A percentile compares a stretch with the other conserved stretches of the same genome.
phyloP scores from a whole-genome alignment of 129 eudicot genomes.

The Ambrosia artemisiifolia region DNA sequence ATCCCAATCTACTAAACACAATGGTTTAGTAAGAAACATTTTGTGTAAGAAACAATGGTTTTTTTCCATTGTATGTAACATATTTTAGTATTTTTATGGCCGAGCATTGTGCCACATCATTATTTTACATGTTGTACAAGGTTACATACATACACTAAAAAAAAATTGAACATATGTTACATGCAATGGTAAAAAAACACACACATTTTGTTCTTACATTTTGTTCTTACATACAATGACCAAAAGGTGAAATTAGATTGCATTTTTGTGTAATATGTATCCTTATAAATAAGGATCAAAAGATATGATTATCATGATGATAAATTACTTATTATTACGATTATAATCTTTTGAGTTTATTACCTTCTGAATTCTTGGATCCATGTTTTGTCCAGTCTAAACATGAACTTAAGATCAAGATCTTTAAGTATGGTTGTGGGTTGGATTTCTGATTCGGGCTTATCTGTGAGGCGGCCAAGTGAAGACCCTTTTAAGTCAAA shows the following conservation, averaged over 20 bases:
- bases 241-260: neutral
- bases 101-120: too few species aligned
- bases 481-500: conserved; percentile 97
- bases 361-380: conserved; percentile 82
- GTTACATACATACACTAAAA: neutral
- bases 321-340: neutral
- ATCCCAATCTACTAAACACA: too few species aligned
- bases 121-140: too few species aligned
- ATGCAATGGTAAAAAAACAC: neutral
- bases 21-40: too few species aligned
- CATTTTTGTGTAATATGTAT: neutral
- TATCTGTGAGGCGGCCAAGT: conserved; percentile 85
- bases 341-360: neutral
- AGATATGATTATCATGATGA: neutral
- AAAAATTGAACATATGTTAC: neutral
- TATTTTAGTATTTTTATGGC: too few species aligned
- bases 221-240: neutral
- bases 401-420: conserved; percentile 88
- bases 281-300: neutral
- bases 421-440: conserved; percentile 90
- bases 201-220: neutral
- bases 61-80: neutral
- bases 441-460: conserved; percentile 87
- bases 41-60: too few species aligned
- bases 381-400: conserved; percentile 78